Percentiles rank a stretch among this genome's conserved stretches.
Evolutionary conservation across 352 stramenopile species (phyloP).

Genomic region (Globisporangium megalacanthum): DNA sequence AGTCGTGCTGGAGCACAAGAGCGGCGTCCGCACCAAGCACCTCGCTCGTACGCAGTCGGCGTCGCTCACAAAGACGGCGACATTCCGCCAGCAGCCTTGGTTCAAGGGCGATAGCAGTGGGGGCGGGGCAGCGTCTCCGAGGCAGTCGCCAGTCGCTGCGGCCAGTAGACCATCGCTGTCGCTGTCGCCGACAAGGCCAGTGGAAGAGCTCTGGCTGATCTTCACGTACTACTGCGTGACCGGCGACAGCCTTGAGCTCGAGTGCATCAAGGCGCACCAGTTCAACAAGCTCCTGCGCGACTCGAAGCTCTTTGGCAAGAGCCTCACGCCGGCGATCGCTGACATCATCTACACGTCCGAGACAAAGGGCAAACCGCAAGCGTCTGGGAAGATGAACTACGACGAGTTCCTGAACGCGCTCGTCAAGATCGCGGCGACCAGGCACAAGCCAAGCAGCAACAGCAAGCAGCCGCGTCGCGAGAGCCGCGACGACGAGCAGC

Average conservation of each 20-base stretch:
- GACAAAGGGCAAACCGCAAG: constrained; percentile 55
- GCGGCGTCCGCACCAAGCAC: constrained; percentile 14
- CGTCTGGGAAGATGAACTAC: constrained; percentile 68
- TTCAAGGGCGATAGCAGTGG: neutral
- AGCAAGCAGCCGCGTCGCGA: constrained; percentile 30
- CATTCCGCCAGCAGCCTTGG: constrained; percentile 1
- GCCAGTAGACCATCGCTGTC: neutral
- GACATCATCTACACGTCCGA: constrained; percentile 79
- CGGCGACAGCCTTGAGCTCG: constrained; percentile 65
- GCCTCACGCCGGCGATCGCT: constrained; percentile 61
- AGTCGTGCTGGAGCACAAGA: constrained; percentile 53
- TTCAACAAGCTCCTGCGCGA: constrained; percentile 71
- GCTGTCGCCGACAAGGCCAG: constrained; percentile 19
- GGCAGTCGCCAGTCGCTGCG: neutral
- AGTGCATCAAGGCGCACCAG: constrained; percentile 66
- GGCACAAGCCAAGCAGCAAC: constrained; percentile 24
- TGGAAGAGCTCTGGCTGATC: constrained; percentile 68
- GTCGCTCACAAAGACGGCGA: constrained; percentile 1
- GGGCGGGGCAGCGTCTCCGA: neutral
- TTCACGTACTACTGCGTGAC: constrained; percentile 83
- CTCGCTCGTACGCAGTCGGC: constrained; percentile 12
- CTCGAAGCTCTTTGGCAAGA: constrained; percentile 36
- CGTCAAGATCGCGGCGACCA: constrained; percentile 48
- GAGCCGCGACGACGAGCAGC: constrained; percentile 39
- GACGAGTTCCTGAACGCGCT: constrained; percentile 78